Percentiles rank a stretch among this genome's conserved stretches.
phyloP scores from a whole-genome alignment of 2,329 filamentous ascomycete species.

The Calonectria montana region DNA sequence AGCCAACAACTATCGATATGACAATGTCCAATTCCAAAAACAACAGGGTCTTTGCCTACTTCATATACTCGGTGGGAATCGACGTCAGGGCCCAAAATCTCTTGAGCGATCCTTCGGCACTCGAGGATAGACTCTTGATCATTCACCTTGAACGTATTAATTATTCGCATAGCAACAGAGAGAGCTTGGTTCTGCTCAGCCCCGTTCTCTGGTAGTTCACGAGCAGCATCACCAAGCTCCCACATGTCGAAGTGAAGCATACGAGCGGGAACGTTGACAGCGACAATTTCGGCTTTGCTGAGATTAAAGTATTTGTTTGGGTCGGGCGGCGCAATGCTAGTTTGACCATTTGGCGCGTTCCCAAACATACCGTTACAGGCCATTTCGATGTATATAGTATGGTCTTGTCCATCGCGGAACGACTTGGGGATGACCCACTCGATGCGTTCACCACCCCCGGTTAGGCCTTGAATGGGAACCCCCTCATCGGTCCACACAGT shows the following conservation, averaged over 20 bases:
- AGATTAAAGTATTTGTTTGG: conserved; percentile 87
- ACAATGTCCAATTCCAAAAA: conserved; percentile 93
- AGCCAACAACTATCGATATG: conserved; percentile 99
- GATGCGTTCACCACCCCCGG: conserved; percentile 85
- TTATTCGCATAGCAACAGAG: conserved; percentile 86
- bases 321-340: conserved; percentile 84
- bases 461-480: conserved; percentile 90
- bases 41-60: conserved; percentile 77
- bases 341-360: conserved; percentile 83
- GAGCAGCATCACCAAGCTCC: conserved; percentile 93
- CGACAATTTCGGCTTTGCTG: conserved; percentile 83
- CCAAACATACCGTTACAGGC: conserved; percentile 99
- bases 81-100: conserved; percentile 84
- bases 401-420: conserved; percentile 87
- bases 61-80: conserved; percentile 89
- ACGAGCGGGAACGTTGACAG: conserved; percentile 86
- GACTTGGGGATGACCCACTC: conserved; percentile 90
- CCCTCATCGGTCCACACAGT: conserved; percentile 92
- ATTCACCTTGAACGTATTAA: conserved; percentile 87
- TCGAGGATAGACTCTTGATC: conserved; percentile 81
- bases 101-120: conserved; percentile 83
- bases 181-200: conserved; percentile 91
- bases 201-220: conserved; percentile 89
- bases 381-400: conserved; percentile 96
- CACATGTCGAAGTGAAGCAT: conserved; percentile 92